Conservation (phyloP, 345 rosid species). For the Brassica incana region DNA sequence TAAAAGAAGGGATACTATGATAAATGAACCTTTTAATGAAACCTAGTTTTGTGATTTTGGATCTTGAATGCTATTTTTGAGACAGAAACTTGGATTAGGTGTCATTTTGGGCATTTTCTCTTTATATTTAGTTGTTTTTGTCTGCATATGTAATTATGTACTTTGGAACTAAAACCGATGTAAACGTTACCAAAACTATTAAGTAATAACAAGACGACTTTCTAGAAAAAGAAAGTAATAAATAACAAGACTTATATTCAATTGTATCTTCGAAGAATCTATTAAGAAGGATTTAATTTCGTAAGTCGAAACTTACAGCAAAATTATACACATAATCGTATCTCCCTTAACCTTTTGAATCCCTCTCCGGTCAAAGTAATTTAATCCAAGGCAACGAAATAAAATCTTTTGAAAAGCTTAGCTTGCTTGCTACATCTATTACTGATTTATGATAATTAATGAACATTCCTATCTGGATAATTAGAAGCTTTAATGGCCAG, state of each 20-base stretch:
- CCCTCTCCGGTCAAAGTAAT: neutral
- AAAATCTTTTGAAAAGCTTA: neutral
- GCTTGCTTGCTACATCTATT: neutral
- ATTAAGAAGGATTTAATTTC: neutral
- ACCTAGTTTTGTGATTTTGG: too few species aligned
- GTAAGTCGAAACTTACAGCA: neutral
- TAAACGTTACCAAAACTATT: neutral
- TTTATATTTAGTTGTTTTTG: neutral
- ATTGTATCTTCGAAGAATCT: neutral
- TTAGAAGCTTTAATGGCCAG: neutral
- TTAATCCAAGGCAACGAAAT: neutral
- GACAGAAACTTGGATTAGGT: too few species aligned
- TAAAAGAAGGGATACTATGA: too few species aligned
- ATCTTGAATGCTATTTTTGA: too few species aligned
- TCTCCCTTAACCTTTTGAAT: neutral
- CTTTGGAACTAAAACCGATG: neutral
- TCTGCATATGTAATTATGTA: neutral
- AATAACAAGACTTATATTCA: neutral
- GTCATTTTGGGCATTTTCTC: too few species aligned
- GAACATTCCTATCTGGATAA: neutral
- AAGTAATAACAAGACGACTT: neutral
- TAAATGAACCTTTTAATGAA: too few species aligned
- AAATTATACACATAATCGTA: neutral
- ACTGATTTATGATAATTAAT: neutral
- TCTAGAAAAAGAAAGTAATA: too few species aligned